A percentile compares a stretch with the other conserved stretches of the same genome.
These are phyloP conservation scores for Rosa multiflora DNA, from an alignment of 306 rosid genomes.

Conservation along the genomic window DNA sequence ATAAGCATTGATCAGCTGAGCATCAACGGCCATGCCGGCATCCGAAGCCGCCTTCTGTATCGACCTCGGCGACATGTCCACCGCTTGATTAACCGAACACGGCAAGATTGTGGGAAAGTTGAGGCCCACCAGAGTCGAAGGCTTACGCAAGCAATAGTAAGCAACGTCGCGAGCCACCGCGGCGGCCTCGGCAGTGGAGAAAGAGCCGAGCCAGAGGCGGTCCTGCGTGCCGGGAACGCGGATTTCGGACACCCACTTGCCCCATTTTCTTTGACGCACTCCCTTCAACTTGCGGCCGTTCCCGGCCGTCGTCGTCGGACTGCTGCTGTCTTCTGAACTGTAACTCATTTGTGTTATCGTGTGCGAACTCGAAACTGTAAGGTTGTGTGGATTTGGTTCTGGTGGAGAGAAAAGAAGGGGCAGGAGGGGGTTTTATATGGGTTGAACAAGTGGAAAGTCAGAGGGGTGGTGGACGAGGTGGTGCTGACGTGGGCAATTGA, in stretches of 20 bases:
- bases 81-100: neutral
- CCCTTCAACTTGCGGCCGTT: conserved; percentile 53
- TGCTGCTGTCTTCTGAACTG: conserved; percentile 22
- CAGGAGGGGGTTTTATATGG: conserved; percentile 4
- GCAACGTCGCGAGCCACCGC: conserved; percentile 87
- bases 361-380: neutral
- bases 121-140: conserved; percentile 49
- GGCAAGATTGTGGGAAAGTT: conserved; percentile 59
- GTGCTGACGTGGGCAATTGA: neutral
- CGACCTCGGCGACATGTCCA: conserved; percentile 63
- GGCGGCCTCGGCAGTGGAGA: conserved; percentile 67
- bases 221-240: conserved; percentile 69
- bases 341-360: conserved; percentile 30
- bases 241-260: conserved; percentile 95
- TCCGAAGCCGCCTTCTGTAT: conserved; percentile 81
- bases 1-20: conserved; percentile 28
- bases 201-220: conserved; percentile 82
- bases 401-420: neutral
- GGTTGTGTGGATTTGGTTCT: neutral
- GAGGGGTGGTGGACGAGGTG: neutral
- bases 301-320: neutral
- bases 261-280: conserved; percentile 82
- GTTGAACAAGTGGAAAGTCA: conserved; percentile 16
- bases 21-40: conserved; percentile 83
- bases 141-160: conserved; percentile 53